A percentile compares a stretch with the other conserved stretches of the same genome.
phyloP scores from a whole-genome alignment of 1,139 yeast species.

The Saccharomyces hybrid region DNA sequence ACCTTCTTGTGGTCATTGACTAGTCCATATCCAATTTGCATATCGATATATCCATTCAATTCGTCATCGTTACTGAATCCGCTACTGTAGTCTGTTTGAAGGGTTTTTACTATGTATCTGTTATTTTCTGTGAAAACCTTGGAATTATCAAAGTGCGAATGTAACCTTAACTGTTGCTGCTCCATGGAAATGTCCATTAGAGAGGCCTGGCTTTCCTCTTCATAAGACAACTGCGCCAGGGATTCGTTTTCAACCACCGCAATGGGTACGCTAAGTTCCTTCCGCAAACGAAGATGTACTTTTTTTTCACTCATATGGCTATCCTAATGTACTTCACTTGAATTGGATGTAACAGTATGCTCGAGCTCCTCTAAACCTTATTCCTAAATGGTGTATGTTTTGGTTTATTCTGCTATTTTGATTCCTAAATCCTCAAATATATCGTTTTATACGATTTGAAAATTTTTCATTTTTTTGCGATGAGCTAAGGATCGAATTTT shows the following conservation, averaged over 20 bases:
- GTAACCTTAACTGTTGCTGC: background rate
- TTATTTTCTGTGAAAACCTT: constrained; percentile 29
- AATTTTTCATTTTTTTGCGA: background rate
- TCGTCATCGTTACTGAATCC: constrained; percentile 2
- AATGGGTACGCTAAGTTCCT: background rate
- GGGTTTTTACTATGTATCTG: constrained; percentile 21
- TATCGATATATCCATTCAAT: constrained; percentile 48
- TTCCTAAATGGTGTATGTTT: background rate
- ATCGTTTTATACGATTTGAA: background rate
- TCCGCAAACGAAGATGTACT: background rate
- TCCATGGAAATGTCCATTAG: background rate
- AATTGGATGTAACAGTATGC: background rate
- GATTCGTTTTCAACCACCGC: background rate
- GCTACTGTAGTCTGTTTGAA: background rate
- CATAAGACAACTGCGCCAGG: background rate
- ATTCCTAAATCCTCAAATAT: background rate
- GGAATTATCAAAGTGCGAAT: constrained; percentile 4
- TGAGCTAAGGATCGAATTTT: constrained; percentile 1
- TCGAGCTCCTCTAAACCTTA: background rate
- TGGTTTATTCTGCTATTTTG: background rate
- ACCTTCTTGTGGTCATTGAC: constrained; percentile 45
- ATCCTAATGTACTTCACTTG: background rate
- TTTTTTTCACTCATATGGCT: background rate
- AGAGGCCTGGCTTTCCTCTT: background rate
- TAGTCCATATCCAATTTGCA: constrained; percentile 48